A percentile compares a stretch with the other conserved stretches of the same genome.
Evolutionary conservation across 805 yeast species (phyloP).

Genomic region (Blastobotrys attinorum): DNA sequence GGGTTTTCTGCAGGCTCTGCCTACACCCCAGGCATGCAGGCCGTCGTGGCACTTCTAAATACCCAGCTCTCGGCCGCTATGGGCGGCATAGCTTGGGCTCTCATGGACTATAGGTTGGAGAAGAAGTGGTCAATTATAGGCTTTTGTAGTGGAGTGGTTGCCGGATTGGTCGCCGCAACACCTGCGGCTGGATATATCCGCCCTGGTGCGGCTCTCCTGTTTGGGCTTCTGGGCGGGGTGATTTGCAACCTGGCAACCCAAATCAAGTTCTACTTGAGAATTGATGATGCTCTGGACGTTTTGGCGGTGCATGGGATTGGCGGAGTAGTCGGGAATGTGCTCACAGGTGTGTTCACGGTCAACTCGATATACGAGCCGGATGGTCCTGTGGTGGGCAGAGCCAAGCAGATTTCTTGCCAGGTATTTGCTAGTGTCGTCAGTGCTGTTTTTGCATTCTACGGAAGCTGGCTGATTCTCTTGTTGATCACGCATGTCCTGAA

Average conservation of each 20-base stretch:
- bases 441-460: slow-evolving; percentile 61
- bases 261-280: slow-evolving; percentile 58
- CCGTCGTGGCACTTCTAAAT: slow-evolving; percentile 89
- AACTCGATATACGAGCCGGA: slow-evolving; percentile 84
- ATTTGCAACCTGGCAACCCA: slow-evolving; percentile 83
- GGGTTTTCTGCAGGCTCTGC: slow-evolving; percentile 99
- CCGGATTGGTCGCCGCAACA: slow-evolving; percentile 91
- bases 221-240: slow-evolving; percentile 71
- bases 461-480: background rate
- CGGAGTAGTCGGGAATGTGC: slow-evolving; percentile 71
- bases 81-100: slow-evolving; percentile 94
- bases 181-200: slow-evolving; percentile 98
- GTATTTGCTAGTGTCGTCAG: slow-evolving; percentile 68
- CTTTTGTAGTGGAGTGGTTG: slow-evolving; percentile 84
- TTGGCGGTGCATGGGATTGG: slow-evolving; percentile 93
- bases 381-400: slow-evolving; percentile 4
- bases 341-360: slow-evolving; percentile 92
- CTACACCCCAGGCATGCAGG: slow-evolving; percentile 86
- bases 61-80: slow-evolving; percentile 90
- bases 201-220: slow-evolving; percentile 76
- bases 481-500: slow-evolving; percentile 62
- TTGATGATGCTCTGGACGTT: slow-evolving; percentile 95
- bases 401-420: slow-evolving; percentile 34
- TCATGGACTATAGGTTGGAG: slow-evolving; percentile 81
- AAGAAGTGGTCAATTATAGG: slow-evolving; percentile 93